phyloP scores from a whole-genome alignment of 2,329 filamentous ascomycete species.

The Claviceps humidiphila region DNA sequence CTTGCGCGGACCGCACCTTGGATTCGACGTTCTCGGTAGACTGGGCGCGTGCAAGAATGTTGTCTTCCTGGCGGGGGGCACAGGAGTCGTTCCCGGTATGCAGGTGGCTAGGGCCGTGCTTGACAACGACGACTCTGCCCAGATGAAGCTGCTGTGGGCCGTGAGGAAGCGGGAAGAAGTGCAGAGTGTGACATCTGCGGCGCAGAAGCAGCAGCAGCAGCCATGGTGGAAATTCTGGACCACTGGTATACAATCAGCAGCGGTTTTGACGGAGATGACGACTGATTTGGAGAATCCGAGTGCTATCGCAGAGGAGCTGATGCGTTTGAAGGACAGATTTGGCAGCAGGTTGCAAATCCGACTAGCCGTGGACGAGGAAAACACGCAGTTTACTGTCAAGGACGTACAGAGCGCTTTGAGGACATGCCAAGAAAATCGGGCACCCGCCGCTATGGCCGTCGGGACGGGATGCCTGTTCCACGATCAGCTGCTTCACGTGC shows the following conservation, averaged over 20 bases:
- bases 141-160: conserved; percentile 71
- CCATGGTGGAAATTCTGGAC: conserved; percentile 14
- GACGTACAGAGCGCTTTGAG: conserved; percentile 29
- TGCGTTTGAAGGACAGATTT: conserved; percentile 44
- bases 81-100: conserved; percentile 79
- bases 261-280: conserved; percentile 10
- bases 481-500: conserved; percentile 17
- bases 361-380: conserved; percentile 75
- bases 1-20: conserved; percentile 64
- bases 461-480: conserved; percentile 16
- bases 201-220: background rate
- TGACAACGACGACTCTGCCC: conserved; percentile 17
- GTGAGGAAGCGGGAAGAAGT: conserved; percentile 46
- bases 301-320: conserved; percentile 48
- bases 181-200: conserved; percentile 10
- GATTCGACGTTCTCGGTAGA: conserved; percentile 38
- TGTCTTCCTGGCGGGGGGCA: conserved; percentile 82
- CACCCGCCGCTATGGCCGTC: background rate
- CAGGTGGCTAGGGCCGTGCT: conserved; percentile 59
- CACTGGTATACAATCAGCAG: conserved; percentile 4
- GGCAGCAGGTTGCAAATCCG: conserved; percentile 47
- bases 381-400: conserved; percentile 45
- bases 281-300: conserved; percentile 19
- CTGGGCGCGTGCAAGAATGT: conserved; percentile 30
- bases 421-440: background rate